Conservation (phyloP, 139 green algal genomes). For the Chlorella sp. region DNA sequence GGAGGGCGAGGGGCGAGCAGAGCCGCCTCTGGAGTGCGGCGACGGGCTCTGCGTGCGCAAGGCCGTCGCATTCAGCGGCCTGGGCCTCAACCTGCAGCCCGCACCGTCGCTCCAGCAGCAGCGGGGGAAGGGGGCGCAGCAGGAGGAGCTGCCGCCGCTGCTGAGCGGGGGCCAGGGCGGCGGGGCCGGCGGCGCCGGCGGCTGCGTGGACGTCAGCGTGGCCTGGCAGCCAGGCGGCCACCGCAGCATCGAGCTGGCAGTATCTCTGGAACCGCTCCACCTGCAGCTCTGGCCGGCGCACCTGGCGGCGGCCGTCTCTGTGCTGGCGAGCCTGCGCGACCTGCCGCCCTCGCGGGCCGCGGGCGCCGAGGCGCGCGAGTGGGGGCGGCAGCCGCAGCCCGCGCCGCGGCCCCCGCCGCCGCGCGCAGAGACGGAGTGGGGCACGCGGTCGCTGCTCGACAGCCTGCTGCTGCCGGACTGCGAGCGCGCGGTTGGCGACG, state of each 20-base stretch:
- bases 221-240: not conserved
- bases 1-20: too few relatives aligned
- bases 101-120: too few relatives aligned
- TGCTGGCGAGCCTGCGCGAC: not conserved
- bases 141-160: not conserved
- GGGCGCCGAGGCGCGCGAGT: not conserved
- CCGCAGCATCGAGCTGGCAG: constrained; percentile 15
- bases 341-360: not conserved
- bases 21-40: too few relatives aligned
- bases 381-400: not conserved
- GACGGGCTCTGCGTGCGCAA: too few relatives aligned
- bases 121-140: not conserved
- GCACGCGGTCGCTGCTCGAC: constrained; percentile 52
- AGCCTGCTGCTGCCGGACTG: constrained; percentile 60
- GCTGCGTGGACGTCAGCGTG: not conserved
- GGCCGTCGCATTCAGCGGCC: too few relatives aligned
- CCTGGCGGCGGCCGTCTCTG: not conserved
- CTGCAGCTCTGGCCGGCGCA: constrained; percentile 40
- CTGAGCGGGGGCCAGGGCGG: not conserved
- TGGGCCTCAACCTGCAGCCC: too few relatives aligned
- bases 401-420: not conserved
- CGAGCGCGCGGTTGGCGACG: constrained; percentile 50
- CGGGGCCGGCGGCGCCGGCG: not conserved
- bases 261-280: constrained; percentile 45
- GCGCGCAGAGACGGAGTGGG: too few relatives aligned